Evolutionary conservation across 768 basidiomycete species (phyloP).

Genomic region (Butyriboletus loyo): DNA sequence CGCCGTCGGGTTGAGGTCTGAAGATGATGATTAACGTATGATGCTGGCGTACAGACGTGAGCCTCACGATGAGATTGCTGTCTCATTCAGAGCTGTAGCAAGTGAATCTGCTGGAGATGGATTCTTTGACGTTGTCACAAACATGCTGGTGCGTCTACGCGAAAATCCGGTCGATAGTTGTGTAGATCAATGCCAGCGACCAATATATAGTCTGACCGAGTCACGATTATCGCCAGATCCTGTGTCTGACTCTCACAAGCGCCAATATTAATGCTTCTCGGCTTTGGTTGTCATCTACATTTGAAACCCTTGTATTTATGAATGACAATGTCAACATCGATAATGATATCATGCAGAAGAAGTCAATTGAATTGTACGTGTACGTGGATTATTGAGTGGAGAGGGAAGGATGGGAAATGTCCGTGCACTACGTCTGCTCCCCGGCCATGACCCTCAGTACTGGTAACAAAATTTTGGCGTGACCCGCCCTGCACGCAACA

Average conservation of each 20-base stretch:
- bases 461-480: conserved; percentile 21
- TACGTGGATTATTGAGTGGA: conserved; percentile 26
- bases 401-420: conserved; percentile 32
- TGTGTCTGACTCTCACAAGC: neutral
- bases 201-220: neutral
- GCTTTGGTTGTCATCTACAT: no score
- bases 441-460: conserved; percentile 28
- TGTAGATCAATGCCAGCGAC: neutral
- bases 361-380: conserved; percentile 22
- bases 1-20: conserved; percentile 13
- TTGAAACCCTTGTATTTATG: neutral
- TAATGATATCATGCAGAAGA: conserved; percentile 28
- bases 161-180: neutral
- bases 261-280: no score
- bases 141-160: conserved; percentile 13
- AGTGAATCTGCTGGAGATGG: conserved; percentile 27
- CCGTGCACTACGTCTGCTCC: conserved; percentile 38
- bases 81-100: conserved; percentile 22
- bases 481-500: neutral
- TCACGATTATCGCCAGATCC: conserved; percentile 7
- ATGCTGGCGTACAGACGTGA: neutral
- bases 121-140: conserved; percentile 23
- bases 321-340: conserved; percentile 18
- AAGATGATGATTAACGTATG: neutral
- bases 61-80: conserved; percentile 33